Base-by-base conservation (phyloP, 2,329 filamentous ascomycete species). In the Macrophomina phaseolina region DNA sequence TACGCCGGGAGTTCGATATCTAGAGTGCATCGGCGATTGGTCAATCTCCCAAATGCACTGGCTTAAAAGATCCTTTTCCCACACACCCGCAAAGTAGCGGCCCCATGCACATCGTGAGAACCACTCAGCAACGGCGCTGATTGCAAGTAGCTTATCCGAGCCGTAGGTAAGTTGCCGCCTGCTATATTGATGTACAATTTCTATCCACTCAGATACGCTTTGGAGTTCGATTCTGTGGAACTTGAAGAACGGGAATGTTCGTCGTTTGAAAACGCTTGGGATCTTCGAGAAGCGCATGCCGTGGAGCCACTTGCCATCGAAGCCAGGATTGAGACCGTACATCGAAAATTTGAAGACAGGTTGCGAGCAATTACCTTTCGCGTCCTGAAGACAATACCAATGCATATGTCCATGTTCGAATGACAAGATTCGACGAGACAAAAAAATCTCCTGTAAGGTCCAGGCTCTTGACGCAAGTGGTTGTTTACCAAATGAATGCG, bases 371-470 rank as follows among this genome's bases (percentile, higher is more conserved):
- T 36, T 36, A 6, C 6, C 34, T 8, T n/a, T 5, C 42, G 6
- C 12, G 0, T 0, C 0, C 4, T 28, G 2, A 12, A n/a, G 8
- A 11, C 52, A 56, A 5, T 56, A 56, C 52, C 52, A 56, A 18
- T 56, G 52, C 8, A 40, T 5, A 28, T 56, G 52, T 1, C 52
- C 52, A 7, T 38, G 12, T 11, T 62, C 53, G 8, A 67, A 58
- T 5, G 52, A 65, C 1, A 67, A 9, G 12, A 51, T 51, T 6
- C 61, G 30, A 3, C 28, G 28, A 4, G 66, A 48, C 7, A 64
- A 42, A 3, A 58, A n/a, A 0, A 38, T 45, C 34, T 67, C 66
- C n/a, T 67, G 66, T 5, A 64, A 42, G 0, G 66, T 67, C 66
- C 60, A 67, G 40, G 48, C 66, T 6, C 66, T 49, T 5, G 23